Conservation (phyloP, 176 grass and related monocot genomes). For the Avena sativa region DNA sequence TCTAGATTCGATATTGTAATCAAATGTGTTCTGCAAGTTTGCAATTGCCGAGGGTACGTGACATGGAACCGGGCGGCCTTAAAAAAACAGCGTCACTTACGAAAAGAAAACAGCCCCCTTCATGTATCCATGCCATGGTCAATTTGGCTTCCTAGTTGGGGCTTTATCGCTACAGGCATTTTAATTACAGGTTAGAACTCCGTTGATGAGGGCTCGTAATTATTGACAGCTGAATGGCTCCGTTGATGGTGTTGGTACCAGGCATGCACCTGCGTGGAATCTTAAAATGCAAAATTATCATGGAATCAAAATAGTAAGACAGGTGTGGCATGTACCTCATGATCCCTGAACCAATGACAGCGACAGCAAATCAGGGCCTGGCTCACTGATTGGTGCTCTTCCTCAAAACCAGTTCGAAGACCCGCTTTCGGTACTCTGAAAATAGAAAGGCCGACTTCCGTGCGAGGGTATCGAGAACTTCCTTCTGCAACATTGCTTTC, state of each 20-base stretch:
- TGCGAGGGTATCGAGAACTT: no score
- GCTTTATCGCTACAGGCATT: constrained; percentile 23
- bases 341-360: not conserved
- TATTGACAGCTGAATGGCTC: not conserved
- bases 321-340: constrained; percentile 24
- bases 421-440: no score
- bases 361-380: not conserved
- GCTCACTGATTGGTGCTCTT: not conserved
- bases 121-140: not conserved
- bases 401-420: not conserved
- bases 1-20: not conserved
- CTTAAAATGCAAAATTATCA: not conserved
- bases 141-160: not conserved
- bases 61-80: not conserved
- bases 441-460: no score
- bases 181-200: not conserved
- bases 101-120: constrained; percentile 3
- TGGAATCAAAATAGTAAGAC: not conserved
- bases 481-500: no score
- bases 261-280: not conserved
- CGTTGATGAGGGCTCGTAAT: not conserved
- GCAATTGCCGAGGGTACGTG: not conserved
- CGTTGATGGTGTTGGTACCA: not conserved
- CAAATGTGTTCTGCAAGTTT: not conserved
- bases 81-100: not conserved